Evolutionary conservation across 768 basidiomycete species (phyloP), one percentile per base, ranked within the genome.

Genomic region (Dioszegia aurantiaca): DNA sequence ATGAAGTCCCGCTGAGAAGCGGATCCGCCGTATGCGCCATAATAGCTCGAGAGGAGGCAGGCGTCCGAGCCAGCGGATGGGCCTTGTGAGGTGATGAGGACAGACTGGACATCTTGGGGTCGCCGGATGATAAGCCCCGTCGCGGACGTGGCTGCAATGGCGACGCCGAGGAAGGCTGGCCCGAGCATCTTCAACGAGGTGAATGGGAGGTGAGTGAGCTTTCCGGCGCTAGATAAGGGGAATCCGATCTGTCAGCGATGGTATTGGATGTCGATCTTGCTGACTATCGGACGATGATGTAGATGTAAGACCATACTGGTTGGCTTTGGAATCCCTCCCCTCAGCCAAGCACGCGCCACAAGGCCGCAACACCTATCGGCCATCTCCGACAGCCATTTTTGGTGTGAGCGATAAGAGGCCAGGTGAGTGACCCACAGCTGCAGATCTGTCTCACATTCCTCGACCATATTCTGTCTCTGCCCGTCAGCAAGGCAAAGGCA

Each of bases 21-120:
- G 2, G 47, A 45, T 1, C 55, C 49, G 30, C 63, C 67, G 49
- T 64, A 68, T 12, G 60, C 42, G 10, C 67, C 67, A 39, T 55
- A 65, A 52, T 62, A 68, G 16, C 57, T 28, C 23, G 56, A 40
- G 17, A n/a, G 36, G 33, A 68, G 53, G 41, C 67, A 68, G 12
- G 11, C 14, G 51, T 53, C 51, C 4, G 26, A 28, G 26, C 36
- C 48, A 21, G 48, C 37, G 12, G 46, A 24, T 16, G 57, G 57
- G 19, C 47, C 30, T 23, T 41, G 28, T 6, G 46, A 51, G 48
- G 47, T 58, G 48, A 58, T 58, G 23, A 58, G 47, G 28, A 58
- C 33, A 24, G 54, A 33, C 19, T 43, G 43, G 23, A n/a, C 41
- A 28, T 19, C 21, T 4, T 16, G 41, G 41, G 39, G 28, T 42